phyloP scores from a whole-genome alignment of 257 asterid genomes.

The Thymus mandschuricus region DNA sequence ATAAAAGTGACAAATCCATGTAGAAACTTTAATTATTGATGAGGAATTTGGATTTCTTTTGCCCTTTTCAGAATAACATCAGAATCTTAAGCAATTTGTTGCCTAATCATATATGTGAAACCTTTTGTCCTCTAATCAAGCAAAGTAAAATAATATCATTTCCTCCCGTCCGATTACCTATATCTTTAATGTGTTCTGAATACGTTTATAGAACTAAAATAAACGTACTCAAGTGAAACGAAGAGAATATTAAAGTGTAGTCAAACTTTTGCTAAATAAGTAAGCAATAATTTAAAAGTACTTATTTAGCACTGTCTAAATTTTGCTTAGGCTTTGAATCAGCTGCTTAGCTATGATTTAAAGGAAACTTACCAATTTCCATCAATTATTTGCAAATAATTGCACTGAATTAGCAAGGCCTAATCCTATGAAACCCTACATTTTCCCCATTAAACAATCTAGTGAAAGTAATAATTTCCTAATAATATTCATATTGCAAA shows the following conservation, averaged over 20 bases:
- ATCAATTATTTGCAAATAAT: background rate
- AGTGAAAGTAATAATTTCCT: background rate
- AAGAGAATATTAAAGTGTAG: too few relatives aligned
- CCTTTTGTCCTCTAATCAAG: background rate
- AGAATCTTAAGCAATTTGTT: constrained; percentile 2
- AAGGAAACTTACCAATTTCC: background rate
- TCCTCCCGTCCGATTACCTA: too few relatives aligned
- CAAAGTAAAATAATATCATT: background rate
- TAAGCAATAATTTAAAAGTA: too few relatives aligned
- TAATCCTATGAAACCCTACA: background rate
- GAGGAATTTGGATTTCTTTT: background rate
- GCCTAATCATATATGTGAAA: background rate
- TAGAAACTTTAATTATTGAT: background rate
- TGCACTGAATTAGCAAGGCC: background rate
- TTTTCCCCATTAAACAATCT: background rate
- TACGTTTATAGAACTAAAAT: too few relatives aligned
- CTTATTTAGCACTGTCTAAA: too few relatives aligned
- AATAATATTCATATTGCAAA: background rate
- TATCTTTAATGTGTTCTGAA: too few relatives aligned
- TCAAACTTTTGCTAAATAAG: too few relatives aligned
- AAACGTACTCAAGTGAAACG: too few relatives aligned
- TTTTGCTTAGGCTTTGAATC: too few relatives aligned
- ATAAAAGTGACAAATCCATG: background rate
- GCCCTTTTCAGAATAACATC: background rate
- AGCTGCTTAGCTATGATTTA: background rate